Evolutionary conservation across 352 stramenopile species (phyloP).

Genomic region (Halophytophthora batemanensis): DNA sequence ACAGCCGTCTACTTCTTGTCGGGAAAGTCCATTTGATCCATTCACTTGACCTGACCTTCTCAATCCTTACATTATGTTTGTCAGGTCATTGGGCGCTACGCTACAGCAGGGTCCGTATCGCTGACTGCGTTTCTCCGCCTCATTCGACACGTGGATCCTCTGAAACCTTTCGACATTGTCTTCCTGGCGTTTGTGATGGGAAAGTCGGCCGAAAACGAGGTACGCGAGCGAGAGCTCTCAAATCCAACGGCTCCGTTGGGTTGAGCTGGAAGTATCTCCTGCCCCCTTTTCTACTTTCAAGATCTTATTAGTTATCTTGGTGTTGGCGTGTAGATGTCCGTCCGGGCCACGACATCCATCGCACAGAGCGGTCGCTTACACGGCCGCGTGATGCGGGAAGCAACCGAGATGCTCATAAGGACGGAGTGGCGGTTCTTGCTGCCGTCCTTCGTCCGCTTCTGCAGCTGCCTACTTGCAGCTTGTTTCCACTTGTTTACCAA

Average conservation of each 20-base stretch:
- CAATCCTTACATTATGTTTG: not conserved
- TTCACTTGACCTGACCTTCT: not conserved
- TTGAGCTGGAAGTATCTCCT: not conserved
- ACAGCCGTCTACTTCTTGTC: not conserved
- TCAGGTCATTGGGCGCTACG: slow-evolving; percentile 58
- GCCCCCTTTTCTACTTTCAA: not conserved
- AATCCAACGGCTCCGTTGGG: not conserved
- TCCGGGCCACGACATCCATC: slow-evolving; percentile 37
- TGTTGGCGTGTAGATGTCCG: slow-evolving; percentile 28
- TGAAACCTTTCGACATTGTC: slow-evolving; percentile 62
- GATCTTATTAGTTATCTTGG: not conserved
- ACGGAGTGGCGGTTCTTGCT: slow-evolving; percentile 46
- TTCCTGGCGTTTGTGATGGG: slow-evolving; percentile 61
- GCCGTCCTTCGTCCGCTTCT: slow-evolving; percentile 48
- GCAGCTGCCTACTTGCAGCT: slow-evolving; percentile 45
- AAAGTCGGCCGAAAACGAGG: slow-evolving; percentile 61
- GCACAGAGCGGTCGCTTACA: slow-evolving; percentile 39
- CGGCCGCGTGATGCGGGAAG: slow-evolving; percentile 26
- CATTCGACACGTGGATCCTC: slow-evolving; percentile 38
- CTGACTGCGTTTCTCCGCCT: slow-evolving; percentile 45
- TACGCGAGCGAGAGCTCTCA: slow-evolving; percentile 10
- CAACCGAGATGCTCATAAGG: slow-evolving; percentile 25
- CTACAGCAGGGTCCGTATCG: slow-evolving; percentile 42
- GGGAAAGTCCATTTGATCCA: not conserved
- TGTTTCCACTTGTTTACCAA: slow-evolving; percentile 42